Conservation (phyloP, 495 filamentous ascomycete species). For the Lophiostoma macrostomum region DNA sequence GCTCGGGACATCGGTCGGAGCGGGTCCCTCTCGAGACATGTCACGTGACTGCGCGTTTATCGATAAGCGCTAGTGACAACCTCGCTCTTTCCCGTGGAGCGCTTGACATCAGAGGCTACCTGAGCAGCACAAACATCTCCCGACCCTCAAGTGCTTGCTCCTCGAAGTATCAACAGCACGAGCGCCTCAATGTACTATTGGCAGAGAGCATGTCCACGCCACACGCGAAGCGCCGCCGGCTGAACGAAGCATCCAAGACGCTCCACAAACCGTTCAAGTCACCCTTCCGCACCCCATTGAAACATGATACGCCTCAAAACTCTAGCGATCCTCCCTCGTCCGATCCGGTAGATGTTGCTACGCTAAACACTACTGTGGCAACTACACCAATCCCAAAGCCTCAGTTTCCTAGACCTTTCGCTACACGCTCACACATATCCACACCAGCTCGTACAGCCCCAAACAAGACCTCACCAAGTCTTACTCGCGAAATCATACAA, state of each 20-base stretch:
- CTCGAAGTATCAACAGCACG: too few relatives aligned
- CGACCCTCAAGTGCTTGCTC: too few relatives aligned
- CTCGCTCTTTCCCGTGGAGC: too few relatives aligned
- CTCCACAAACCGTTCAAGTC: constrained; percentile 69
- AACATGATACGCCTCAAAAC: constrained; percentile 9
- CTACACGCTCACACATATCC: background rate
- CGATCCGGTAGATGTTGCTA: background rate
- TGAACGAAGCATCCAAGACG: constrained; percentile 48
- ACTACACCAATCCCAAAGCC: background rate
- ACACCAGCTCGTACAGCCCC: background rate
- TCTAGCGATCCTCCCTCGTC: constrained; percentile 16
- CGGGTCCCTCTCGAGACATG: background rate
- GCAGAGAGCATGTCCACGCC: constrained; percentile 33
- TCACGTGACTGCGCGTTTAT: constrained; percentile 8
- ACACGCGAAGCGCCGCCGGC: constrained; percentile 55
- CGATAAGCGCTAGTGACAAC: too few relatives aligned
- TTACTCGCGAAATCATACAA: constrained; percentile 19
- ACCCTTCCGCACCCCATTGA: constrained; percentile 65
- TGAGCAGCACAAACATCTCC: too few relatives aligned
- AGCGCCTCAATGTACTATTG: background rate
- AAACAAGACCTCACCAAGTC: background rate
- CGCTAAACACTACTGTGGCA: background rate
- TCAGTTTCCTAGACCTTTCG: background rate
- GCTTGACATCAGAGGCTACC: too few relatives aligned
- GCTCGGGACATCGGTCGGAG: background rate